phyloP scores from a whole-genome alignment of 768 basidiomycete genomes.

The Termitomyces sp. region DNA sequence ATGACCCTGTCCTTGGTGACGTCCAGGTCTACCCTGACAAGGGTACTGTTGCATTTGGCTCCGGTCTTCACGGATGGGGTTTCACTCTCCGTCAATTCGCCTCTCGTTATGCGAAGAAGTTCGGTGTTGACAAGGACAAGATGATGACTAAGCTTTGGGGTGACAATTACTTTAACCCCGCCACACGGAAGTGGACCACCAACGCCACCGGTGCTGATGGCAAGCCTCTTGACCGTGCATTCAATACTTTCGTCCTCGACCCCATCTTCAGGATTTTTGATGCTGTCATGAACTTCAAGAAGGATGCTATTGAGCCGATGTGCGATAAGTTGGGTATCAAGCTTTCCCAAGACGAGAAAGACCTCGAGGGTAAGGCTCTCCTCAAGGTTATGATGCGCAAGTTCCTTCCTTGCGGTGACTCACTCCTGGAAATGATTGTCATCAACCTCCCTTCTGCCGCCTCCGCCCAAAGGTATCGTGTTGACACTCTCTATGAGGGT shows the following conservation, averaged over 20 bases:
- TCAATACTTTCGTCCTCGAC: conserved; percentile 97
- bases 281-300: conserved; percentile 98
- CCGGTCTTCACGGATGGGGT: conserved; percentile 98
- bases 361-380: conserved; percentile 90
- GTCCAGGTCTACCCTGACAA: conserved; percentile 97
- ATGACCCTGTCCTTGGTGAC: conserved; percentile 89
- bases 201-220: conserved; percentile 69
- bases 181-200: conserved; percentile 93
- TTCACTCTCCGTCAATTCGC: conserved; percentile 99
- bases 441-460: conserved; percentile 96
- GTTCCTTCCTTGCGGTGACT: conserved; percentile 97
- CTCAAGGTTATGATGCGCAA: conserved; percentile 98
- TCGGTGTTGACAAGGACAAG: conserved; percentile 97
- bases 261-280: conserved; percentile 99
- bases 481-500: conserved; percentile 98
- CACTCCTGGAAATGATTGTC: conserved; percentile 99
- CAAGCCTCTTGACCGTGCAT: conserved; percentile 91
- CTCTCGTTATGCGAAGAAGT: conserved; percentile 90
- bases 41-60: conserved; percentile 97
- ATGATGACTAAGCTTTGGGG: conserved; percentile 98
- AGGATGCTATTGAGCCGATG: conserved; percentile 75
- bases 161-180: conserved; percentile 98
- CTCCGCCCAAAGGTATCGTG: conserved; percentile 96
- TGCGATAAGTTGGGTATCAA: conserved; percentile 95
- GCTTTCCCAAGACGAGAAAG: conserved; percentile 81